phyloP scores from a whole-genome alignment of 306 rosid species.

The Sesbania bispinosa region DNA sequence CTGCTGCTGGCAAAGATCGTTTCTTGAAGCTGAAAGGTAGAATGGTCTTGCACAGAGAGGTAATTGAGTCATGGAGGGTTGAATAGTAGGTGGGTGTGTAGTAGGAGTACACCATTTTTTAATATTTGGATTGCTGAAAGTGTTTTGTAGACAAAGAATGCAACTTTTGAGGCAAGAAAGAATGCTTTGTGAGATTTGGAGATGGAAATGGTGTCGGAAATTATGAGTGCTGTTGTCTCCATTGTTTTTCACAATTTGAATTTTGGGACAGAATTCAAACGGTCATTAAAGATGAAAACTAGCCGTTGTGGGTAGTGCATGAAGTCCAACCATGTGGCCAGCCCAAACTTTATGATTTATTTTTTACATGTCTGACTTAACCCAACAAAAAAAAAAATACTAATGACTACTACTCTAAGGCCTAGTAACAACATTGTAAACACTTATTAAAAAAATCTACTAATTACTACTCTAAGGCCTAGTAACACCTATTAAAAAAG shows the following conservation, averaged over 20 bases:
- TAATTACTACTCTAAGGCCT: too few relatives aligned
- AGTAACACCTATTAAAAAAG: too few relatives aligned
- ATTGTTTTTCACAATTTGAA: background rate
- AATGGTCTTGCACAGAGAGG: slow-evolving; percentile 70
- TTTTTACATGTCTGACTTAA: too few relatives aligned
- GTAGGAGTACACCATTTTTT: slow-evolving; percentile 69
- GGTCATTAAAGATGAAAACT: slow-evolving; percentile 8
- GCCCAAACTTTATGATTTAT: too few relatives aligned
- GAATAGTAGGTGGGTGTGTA: slow-evolving; percentile 91
- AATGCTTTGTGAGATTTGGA: background rate
- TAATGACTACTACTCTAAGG: too few relatives aligned
- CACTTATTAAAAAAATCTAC: too few relatives aligned
- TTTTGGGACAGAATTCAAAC: background rate
- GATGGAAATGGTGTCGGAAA: slow-evolving; percentile 11
- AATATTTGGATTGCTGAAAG: background rate
- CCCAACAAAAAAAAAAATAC: too few relatives aligned
- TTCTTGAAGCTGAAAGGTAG: slow-evolving; percentile 86
- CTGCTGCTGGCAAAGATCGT: slow-evolving; percentile 50
- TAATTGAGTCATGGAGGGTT: slow-evolving; percentile 80
- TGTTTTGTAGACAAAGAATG: background rate
- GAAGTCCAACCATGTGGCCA: background rate
- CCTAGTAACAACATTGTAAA: too few relatives aligned
- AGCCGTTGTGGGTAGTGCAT: slow-evolving; percentile 18
- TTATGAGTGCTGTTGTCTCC: background rate
- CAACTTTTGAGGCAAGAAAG: background rate